Conservation (phyloP, 148 eudicot genomes). For the Chenopodium berlandieri region DNA sequence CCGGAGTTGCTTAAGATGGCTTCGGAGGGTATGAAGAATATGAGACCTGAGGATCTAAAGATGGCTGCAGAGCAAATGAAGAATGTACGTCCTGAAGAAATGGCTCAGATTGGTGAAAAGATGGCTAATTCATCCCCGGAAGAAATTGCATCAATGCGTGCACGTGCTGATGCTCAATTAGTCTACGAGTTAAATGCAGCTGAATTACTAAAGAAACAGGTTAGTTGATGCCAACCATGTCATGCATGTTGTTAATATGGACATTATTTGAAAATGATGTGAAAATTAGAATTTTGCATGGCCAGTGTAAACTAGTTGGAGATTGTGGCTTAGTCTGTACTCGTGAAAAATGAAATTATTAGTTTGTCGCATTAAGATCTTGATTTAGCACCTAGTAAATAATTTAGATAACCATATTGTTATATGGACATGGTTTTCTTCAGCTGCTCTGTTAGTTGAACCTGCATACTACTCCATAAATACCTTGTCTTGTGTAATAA, state of each 20-base stretch:
- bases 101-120: conserved; percentile 88
- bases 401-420: too few species aligned
- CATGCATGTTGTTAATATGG: too few species aligned
- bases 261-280: neutral
- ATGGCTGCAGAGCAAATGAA: conserved; percentile 92
- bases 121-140: conserved; percentile 94
- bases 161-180: conserved; percentile 72
- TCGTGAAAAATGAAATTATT: neutral
- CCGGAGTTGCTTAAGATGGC: conserved; percentile 95
- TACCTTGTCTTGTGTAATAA: neutral
- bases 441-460: neutral
- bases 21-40: conserved; percentile 81
- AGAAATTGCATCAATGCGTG: conserved; percentile 78
- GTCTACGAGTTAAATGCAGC: conserved; percentile 73
- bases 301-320: too few species aligned
- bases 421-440: neutral
- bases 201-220: conserved; percentile 89
- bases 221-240: conserved; percentile 18
- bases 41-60: conserved; percentile 85
- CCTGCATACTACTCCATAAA: neutral
- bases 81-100: conserved; percentile 77
- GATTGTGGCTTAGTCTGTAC: too few species aligned
- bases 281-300: neutral
- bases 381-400: too few species aligned
- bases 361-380: neutral